Evolutionary conservation across 257 asterid species (phyloP).

Genomic region (Penstemon eatonii): DNA sequence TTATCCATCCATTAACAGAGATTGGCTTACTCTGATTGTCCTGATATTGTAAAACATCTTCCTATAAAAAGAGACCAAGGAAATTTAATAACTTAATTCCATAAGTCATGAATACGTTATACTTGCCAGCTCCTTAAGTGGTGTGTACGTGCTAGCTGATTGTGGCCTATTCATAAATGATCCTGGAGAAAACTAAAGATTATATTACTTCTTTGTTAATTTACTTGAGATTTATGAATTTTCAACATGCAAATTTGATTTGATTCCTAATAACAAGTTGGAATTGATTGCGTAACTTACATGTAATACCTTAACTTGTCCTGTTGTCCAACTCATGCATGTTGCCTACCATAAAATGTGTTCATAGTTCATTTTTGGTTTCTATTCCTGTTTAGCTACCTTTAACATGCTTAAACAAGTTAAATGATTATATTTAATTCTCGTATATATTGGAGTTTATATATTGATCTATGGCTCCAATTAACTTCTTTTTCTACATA

Average conservation of each 20-base stretch:
- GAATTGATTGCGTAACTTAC: neutral
- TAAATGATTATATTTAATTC: conserved; percentile 2
- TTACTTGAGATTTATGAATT: neutral
- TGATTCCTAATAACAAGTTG: neutral
- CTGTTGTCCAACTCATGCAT: no score
- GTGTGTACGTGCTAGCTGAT: neutral
- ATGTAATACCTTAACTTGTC: no score
- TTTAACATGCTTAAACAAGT: neutral
- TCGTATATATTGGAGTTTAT: neutral
- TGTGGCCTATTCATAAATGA: neutral
- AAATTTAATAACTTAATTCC: neutral
- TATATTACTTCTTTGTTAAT: neutral
- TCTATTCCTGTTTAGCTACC: no score
- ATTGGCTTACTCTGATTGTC: conserved; percentile 1
- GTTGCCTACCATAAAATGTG: no score
- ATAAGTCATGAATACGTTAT: conserved; percentile 2
- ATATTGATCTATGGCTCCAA: neutral
- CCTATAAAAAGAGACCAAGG: neutral
- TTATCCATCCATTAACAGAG: neutral
- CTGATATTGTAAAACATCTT: neutral
- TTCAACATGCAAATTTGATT: neutral
- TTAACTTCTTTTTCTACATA: conserved; percentile 17
- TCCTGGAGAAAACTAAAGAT: neutral
- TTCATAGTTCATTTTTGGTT: no score
- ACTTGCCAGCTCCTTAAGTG: conserved; percentile 12